Conservation (phyloP, 129 eudicot genomes). For the Flaveria brownii region DNA sequence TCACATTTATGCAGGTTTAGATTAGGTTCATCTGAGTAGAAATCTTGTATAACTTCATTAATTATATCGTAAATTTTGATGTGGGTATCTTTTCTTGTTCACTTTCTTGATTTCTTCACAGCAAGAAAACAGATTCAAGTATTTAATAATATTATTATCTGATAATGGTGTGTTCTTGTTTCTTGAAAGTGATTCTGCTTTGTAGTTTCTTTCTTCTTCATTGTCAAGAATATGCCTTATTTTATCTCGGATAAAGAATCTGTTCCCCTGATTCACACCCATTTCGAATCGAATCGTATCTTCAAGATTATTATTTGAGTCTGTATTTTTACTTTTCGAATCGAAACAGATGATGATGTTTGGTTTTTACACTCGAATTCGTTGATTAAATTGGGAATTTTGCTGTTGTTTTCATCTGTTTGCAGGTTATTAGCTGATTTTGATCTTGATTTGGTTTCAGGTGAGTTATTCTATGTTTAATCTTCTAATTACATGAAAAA, state of each 20-base stretch:
- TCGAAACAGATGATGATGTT: slow-evolving; percentile 1
- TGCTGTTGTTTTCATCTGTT: slow-evolving; percentile 9
- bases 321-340: neutral
- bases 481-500: neutral
- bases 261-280: slow-evolving; percentile 23
- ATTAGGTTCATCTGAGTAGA: slow-evolving; percentile 19
- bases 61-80: slow-evolving; percentile 16
- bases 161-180: slow-evolving; percentile 23
- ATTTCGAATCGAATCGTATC: neutral
- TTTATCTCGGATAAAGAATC: slow-evolving; percentile 21
- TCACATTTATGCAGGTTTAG: neutral
- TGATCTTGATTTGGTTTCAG: slow-evolving; percentile 34
- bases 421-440: slow-evolving; percentile 15
- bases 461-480: neutral
- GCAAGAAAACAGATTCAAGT: slow-evolving; percentile 26
- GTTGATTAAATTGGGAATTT: neutral
- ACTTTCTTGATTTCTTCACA: slow-evolving; percentile 43
- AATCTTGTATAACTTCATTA: neutral
- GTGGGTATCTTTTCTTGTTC: slow-evolving; percentile 37
- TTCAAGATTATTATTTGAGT: neutral
- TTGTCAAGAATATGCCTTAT: slow-evolving; percentile 36
- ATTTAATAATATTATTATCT: neutral
- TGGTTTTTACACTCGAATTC: neutral
- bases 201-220: slow-evolving; percentile 32
- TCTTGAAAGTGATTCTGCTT: slow-evolving; percentile 36